phyloP scores from a whole-genome alignment of 163 green algal genomes.

The Scenedesmus sp. region DNA sequence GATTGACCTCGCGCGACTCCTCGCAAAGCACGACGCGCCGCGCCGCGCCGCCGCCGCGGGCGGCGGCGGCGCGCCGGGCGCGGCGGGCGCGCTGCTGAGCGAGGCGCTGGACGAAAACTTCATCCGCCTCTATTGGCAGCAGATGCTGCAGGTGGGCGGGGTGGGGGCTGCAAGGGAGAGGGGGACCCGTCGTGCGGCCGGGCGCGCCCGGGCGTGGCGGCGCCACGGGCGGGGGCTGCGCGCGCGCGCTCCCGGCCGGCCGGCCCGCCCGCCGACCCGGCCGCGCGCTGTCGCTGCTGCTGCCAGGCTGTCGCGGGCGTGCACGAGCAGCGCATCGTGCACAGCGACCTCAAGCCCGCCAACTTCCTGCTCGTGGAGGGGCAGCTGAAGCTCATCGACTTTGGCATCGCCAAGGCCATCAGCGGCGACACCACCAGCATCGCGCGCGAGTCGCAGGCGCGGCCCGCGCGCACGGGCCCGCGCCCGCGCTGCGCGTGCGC shows the following conservation, averaged over 20 bases:
- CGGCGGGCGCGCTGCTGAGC: background rate
- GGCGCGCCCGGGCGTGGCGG: too few species aligned
- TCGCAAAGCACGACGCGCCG: constrained; percentile 73
- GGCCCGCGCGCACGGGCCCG: too few species aligned
- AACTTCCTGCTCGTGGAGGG: constrained; percentile 96
- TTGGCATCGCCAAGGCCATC: constrained; percentile 98
- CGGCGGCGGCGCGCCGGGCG: background rate
- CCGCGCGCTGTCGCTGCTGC: background rate
- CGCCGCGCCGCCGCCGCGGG: background rate
- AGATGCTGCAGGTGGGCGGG: constrained; percentile 86
- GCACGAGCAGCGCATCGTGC: constrained; percentile 89
- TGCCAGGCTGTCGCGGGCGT: constrained; percentile 86
- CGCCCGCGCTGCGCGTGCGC: too few species aligned
- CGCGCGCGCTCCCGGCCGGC: too few species aligned
- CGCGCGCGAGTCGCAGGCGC: constrained; percentile 79
- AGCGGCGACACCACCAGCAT: constrained; percentile 94
- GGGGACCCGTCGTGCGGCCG: too few species aligned
- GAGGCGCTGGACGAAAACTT: constrained; percentile 85
- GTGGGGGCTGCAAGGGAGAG: background rate
- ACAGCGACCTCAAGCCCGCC: constrained; percentile 94
- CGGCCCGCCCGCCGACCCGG: too few species aligned
- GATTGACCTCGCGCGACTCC: constrained; percentile 94
- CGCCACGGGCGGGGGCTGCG: too few species aligned
- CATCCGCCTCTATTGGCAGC: constrained; percentile 95
- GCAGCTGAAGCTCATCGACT: constrained; percentile 98